Conservation (phyloP, 2,329 filamentous ascomycete species). For the Stemphylium vesicarium region DNA sequence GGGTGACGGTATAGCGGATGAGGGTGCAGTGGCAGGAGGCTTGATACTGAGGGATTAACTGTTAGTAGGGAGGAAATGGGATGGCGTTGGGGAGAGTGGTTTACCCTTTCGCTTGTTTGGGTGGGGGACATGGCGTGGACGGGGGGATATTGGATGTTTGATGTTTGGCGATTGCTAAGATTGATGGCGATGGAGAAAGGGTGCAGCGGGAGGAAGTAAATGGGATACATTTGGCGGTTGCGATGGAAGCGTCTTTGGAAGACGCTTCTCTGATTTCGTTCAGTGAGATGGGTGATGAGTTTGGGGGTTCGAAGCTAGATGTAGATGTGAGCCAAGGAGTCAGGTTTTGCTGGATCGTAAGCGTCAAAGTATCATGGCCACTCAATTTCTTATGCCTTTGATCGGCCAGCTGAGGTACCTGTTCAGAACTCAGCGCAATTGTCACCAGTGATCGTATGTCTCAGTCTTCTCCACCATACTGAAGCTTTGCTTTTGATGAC, state of each 20-base stretch:
- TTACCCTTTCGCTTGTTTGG: conserved; percentile 20
- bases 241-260: conserved; percentile 10
- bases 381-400: too few relatives aligned
- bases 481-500: too few relatives aligned
- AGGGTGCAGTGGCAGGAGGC: conserved; percentile 62
- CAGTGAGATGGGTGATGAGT: neutral
- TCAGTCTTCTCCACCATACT: too few relatives aligned
- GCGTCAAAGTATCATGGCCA: too few relatives aligned
- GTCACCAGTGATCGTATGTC: too few relatives aligned
- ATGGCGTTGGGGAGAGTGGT: too few relatives aligned
- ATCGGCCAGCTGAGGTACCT: too few relatives aligned
- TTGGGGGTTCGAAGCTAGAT: too few relatives aligned
- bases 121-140: neutral
- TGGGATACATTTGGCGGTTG: conserved; percentile 36
- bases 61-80: too few relatives aligned
- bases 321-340: too few relatives aligned
- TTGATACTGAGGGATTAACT: conserved; percentile 46
- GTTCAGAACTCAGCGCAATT: too few relatives aligned
- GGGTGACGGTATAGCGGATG: conserved; percentile 56
- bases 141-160: conserved; percentile 2
- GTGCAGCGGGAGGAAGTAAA: conserved; percentile 40
- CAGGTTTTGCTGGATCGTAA: too few relatives aligned
- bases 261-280: conserved; percentile 10
- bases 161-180: conserved; percentile 18
- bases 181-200: conserved; percentile 41